These are phyloP conservation scores for Saccharum hybrid DNA, from an alignment of 202 grass and related monocot species.

Conservation along the genomic window DNA sequence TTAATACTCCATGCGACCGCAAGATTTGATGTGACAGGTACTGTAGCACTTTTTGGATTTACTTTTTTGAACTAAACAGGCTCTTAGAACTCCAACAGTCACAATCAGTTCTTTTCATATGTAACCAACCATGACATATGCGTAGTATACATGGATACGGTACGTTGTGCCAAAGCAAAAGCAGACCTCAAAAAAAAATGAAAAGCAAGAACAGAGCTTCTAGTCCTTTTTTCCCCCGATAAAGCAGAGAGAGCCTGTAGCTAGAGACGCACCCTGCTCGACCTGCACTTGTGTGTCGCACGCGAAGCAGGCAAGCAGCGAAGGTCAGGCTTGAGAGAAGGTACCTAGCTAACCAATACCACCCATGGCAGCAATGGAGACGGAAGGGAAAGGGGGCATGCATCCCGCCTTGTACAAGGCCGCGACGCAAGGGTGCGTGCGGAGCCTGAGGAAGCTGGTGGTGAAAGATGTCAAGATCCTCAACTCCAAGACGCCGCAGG, in stretches of 20 bases:
- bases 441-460: constrained; percentile 34
- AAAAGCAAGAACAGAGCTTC: neutral
- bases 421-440: constrained; percentile 40
- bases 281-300: neutral
- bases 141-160: too few relatives aligned
- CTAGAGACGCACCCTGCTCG: neutral
- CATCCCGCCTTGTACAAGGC: constrained; percentile 52
- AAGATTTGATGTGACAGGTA: too few relatives aligned
- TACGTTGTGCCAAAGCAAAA: neutral
- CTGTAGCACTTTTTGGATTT: too few relatives aligned
- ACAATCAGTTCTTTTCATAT: neutral
- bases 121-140: neutral
- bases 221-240: neutral
- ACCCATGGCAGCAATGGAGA: neutral
- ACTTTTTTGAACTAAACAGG: too few relatives aligned
- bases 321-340: neutral
- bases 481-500: constrained; percentile 51
- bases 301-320: neutral
- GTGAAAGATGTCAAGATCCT: neutral
- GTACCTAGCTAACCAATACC: neutral
- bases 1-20: too few relatives aligned
- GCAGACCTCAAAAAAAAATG: too few relatives aligned
- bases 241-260: neutral
- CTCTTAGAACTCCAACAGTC: neutral
- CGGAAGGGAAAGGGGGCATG: constrained; percentile 36